phyloP scores from a whole-genome alignment of 257 asterid genomes.

The Galeopsis tetrahit region DNA sequence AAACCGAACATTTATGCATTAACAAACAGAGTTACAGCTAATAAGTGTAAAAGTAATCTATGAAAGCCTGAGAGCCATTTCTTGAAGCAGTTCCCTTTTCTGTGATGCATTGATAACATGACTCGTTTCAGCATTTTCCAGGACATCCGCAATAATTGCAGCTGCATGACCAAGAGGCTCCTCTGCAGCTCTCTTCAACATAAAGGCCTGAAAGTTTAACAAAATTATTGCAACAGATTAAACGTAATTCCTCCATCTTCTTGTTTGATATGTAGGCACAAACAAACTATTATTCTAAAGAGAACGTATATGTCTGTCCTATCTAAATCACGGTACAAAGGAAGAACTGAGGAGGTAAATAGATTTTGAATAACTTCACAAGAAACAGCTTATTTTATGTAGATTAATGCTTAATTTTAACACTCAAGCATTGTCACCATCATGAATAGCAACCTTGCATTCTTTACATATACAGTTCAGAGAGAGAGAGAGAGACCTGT shows the following conservation, averaged over 20 bases:
- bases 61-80: slow-evolving; percentile 88
- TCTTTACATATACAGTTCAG: neutral
- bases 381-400: slow-evolving; percentile 3
- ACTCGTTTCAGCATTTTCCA: slow-evolving; percentile 86
- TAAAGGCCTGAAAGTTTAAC: slow-evolving; percentile 67
- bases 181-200: slow-evolving; percentile 97
- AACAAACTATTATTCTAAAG: neutral
- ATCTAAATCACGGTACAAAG: neutral
- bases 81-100: slow-evolving; percentile 90
- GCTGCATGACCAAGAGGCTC: slow-evolving; percentile 99
- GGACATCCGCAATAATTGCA: slow-evolving; percentile 86
- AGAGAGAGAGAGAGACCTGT: slow-evolving; percentile 58
- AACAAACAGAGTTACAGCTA: slow-evolving; percentile 23
- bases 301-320: neutral
- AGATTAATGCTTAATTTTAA: slow-evolving; percentile 2
- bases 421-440: neutral
- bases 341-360: neutral
- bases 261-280: slow-evolving; percentile 26
- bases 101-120: slow-evolving; percentile 82
- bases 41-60: slow-evolving; percentile 36
- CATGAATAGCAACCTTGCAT: neutral
- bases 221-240: neutral
- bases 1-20: slow-evolving; percentile 29
- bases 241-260: slow-evolving; percentile 5
- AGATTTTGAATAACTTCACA: slow-evolving; percentile 15